phyloP scores from a whole-genome alignment of 257 asterid species.

The Dorcoceras hygrometricum region DNA sequence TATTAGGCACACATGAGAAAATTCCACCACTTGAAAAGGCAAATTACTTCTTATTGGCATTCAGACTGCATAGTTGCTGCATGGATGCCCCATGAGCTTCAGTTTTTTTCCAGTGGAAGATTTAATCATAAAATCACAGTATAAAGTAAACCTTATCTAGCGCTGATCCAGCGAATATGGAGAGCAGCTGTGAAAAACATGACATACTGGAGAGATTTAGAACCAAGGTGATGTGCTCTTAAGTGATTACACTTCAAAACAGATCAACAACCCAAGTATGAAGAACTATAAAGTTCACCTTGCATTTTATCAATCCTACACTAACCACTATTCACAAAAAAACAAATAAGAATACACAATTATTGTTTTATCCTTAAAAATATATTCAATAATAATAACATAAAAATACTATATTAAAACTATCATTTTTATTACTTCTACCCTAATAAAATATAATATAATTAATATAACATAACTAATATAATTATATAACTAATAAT shows the following conservation, averaged over 20 bases:
- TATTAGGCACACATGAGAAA: not conserved
- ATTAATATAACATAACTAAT: too few relatives aligned
- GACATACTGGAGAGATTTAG: not conserved
- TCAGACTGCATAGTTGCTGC: slow-evolving; percentile 5
- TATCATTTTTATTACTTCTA: too few relatives aligned
- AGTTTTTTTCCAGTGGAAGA: slow-evolving; percentile 16
- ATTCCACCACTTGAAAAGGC: not conserved
- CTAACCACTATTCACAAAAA: too few relatives aligned
- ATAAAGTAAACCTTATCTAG: not conserved
- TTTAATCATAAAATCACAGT: not conserved
- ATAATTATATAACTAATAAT: too few relatives aligned
- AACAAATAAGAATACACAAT: too few relatives aligned
- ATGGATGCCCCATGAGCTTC: slow-evolving; percentile 2
- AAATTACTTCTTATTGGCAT: not conserved
- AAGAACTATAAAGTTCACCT: too few relatives aligned
- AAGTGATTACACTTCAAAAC: not conserved
- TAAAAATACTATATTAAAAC: too few relatives aligned
- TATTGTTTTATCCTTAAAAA: too few relatives aligned
- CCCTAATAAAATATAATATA: too few relatives aligned
- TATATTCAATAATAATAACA: too few relatives aligned
- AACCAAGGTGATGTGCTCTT: not conserved
- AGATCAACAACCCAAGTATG: slow-evolving; percentile 1
- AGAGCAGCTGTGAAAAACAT: not conserved
- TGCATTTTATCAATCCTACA: too few relatives aligned
- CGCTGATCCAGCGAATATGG: slow-evolving; percentile 1